A percentile compares a stretch with the other conserved stretches of the same genome.
Conservation (phyloP, 1,284 basidiomycete species). For the Lignosus rhinocerotis region DNA sequence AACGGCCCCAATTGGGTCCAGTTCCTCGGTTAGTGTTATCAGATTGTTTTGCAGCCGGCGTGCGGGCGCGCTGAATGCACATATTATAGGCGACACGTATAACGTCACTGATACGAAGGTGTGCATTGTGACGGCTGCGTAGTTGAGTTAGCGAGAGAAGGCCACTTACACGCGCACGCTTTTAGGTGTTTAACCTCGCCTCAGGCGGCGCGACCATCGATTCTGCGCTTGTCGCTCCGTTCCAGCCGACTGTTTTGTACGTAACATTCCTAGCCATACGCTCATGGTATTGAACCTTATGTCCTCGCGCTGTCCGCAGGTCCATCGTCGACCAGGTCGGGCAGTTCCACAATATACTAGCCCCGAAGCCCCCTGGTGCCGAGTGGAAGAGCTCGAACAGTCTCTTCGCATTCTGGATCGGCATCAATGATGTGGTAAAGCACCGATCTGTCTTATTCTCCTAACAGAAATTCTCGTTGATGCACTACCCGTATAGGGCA, state of each 20-base stretch:
- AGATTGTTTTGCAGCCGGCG: background rate
- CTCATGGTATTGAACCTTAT: conserved; percentile 3
- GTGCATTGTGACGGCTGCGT: background rate
- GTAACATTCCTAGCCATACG: conserved; percentile 18
- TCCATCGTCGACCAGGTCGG: conserved; percentile 64
- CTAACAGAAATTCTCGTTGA: conserved; percentile 3
- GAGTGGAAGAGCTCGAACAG: conserved; percentile 56
- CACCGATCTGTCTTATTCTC: conserved; percentile 1
- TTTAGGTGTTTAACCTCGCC: conserved; percentile 58
- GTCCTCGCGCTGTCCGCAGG: conserved; percentile 32
- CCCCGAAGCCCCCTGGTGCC: conserved; percentile 50
- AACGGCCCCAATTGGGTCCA: conserved; percentile 68
- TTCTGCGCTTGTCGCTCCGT: conserved; percentile 57
- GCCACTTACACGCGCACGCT: conserved; percentile 4
- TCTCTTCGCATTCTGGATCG: conserved; percentile 65
- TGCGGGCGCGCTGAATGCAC: conserved; percentile 10
- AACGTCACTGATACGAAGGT: conserved; percentile 59
- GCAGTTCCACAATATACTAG: conserved; percentile 54
- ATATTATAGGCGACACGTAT: conserved; percentile 41
- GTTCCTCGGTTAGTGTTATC: conserved; percentile 44
- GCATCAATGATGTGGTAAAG: conserved; percentile 63
- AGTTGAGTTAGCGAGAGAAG: background rate
- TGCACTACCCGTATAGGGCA: conserved; percentile 39
- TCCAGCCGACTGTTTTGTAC: conserved; percentile 53
- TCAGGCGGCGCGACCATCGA: conserved; percentile 66